phyloP scores from a whole-genome alignment of 192 early-diverging fungal genomes.

The Coemansia sp. region DNA sequence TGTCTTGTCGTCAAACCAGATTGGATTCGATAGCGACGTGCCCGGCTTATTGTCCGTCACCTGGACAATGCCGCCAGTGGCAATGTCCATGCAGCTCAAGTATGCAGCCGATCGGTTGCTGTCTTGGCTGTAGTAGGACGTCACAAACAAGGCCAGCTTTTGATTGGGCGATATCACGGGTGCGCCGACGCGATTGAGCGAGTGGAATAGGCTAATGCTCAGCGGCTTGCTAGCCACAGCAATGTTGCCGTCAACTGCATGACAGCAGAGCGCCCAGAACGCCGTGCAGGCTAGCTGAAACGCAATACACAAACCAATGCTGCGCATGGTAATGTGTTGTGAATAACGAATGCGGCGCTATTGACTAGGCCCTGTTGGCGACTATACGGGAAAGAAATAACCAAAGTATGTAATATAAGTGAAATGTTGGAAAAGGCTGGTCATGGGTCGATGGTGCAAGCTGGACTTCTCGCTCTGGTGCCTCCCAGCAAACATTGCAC shows the following conservation, averaged over 20 bases:
- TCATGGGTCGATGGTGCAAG: too few species aligned
- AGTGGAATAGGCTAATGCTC: conserved; percentile 21
- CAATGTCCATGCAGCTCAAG: conserved; percentile 26
- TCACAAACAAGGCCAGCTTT: conserved; percentile 15
- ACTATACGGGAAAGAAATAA: not conserved
- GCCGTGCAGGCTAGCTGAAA: conserved; percentile 2
- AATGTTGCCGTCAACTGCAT: conserved; percentile 2
- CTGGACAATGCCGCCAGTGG: conserved; percentile 18
- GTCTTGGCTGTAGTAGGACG: conserved; percentile 21
- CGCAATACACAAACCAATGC: not conserved
- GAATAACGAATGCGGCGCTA: not conserved
- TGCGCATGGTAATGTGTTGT: not conserved
- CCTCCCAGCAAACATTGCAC: not conserved
- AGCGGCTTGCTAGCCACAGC: conserved; percentile 10
- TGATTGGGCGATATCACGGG: conserved; percentile 30
- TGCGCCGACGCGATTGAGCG: conserved; percentile 15
- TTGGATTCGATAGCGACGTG: conserved; percentile 10
- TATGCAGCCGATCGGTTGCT: conserved; percentile 15
- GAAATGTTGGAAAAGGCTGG: too few species aligned
- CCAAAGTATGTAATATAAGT: not conserved
- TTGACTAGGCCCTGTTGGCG: not conserved
- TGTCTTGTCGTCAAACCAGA: conserved; percentile 30
- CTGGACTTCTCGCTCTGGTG: too few species aligned
- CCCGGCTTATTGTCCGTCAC: conserved; percentile 14
- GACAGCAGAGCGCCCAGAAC: not conserved